Evolutionary conservation across 768 basidiomycete species (phyloP).

Genomic region (Lentinula edodes): DNA sequence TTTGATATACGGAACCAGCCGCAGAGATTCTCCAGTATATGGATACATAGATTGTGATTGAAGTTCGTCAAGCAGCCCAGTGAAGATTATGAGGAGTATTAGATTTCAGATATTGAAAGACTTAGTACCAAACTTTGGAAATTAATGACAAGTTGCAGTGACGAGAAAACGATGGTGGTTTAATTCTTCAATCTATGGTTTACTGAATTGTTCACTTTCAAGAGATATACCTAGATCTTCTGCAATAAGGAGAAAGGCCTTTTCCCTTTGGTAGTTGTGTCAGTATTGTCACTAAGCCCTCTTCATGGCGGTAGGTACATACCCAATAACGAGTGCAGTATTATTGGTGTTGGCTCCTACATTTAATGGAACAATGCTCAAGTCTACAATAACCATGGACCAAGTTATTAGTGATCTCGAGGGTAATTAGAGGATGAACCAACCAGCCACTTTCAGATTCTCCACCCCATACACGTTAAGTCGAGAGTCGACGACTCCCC

Average conservation of each 20-base stretch:
- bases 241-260: slow-evolving; percentile 36
- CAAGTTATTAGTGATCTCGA: slow-evolving; percentile 24
- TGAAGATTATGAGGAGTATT: too few species aligned
- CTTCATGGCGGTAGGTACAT: not conserved
- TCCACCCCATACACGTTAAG: slow-evolving; percentile 40
- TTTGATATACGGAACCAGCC: too few species aligned
- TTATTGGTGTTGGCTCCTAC: slow-evolving; percentile 33
- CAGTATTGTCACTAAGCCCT: not conserved
- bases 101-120: too few species aligned
- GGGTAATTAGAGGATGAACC: slow-evolving; percentile 13
- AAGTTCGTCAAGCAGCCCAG: too few species aligned
- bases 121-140: too few species aligned
- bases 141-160: too few species aligned
- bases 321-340: slow-evolving; percentile 33
- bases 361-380: slow-evolving; percentile 1
- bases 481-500: slow-evolving; percentile 40
- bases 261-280: slow-evolving; percentile 25
- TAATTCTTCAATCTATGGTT: too few species aligned
- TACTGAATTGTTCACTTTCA: too few species aligned
- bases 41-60: too few species aligned
- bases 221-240: slow-evolving; percentile 26
- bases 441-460: slow-evolving; percentile 38
- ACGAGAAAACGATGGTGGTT: too few species aligned
- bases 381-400: slow-evolving; percentile 10
- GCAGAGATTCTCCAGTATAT: too few species aligned